Base-by-base conservation (phyloP, 768 basidiomycete genomes). In the Cyathus striatus region DNA sequence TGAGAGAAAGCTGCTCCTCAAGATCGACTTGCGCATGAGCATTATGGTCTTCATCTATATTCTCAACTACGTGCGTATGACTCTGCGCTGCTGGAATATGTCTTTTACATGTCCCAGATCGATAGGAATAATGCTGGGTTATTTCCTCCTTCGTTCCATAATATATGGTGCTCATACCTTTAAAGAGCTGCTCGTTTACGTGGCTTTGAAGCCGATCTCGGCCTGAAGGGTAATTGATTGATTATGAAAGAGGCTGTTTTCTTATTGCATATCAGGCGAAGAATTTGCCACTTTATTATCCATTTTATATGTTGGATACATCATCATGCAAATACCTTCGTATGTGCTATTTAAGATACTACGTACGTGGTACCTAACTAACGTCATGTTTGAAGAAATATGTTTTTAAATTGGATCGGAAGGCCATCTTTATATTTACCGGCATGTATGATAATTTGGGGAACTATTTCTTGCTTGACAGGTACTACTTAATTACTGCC, bases 241-340 rank as follows among this genome's bases (percentile, higher is more conserved):
- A 30, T 30, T 7, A 30, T n/a, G n/a, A n/a, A 16, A 3, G 38
- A 5, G 10, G 9, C 27, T 23, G 12, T n/a, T 4, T 20, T 18
- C 17, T 40, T 5, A 5, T 17, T 25, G 16, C 6, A 3, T 7
- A 30, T 7, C 33, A 60, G 58, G 75, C 21, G 70, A 77, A 41
- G 70, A 88, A 50, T 89, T 86, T 54, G 73, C 79, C 9, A 80
- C 83, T 0, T 60, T 88, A 13, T 60, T 89, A 32, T 81, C 81
- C 32, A 76, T 83, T 38, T 68, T 88, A 23, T 89, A 86, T 52
- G 70, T 86, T 34, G 72, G 86, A 9, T 88, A 88, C 54, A 83
- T 83, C 44, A 60, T 86, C 27, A 86, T 87, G 85, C 86, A 89
- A 57, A 73, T 89, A 42, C 86, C 86, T 32, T 86, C 81, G 81